Base-by-base conservation (phyloP, 2,329 filamentous ascomycete genomes). In the Ceratocystis colombiana region DNA sequence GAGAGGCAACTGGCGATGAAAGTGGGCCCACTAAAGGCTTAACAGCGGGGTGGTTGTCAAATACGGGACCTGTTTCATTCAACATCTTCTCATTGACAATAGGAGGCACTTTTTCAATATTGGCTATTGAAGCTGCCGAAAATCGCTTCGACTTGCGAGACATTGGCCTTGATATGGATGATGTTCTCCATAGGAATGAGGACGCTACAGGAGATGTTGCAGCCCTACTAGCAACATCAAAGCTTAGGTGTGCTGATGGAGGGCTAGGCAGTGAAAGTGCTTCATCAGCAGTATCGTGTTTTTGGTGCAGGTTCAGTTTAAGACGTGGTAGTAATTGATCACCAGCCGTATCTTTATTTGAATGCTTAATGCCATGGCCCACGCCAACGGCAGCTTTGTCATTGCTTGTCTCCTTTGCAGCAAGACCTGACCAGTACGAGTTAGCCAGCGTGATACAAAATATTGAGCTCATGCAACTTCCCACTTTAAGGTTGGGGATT, bases 31-130 rank as follows among this genome's bases (percentile, higher is more conserved):
- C 66, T 20, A 66, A 57, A 4, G 68, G 68, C n/a, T 69, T 67
- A 1, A 69, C 66, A 33, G 66, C 64, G 2, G 68, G 68, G 57
- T 67, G 66, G 20, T 66, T 65, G 2, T 69, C 62, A 48, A 69
- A 69, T 15, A 50, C 45, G 12, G 57, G 37, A 65, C 48, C 33
- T 28, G 37, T 3, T 33, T 55, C 46, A 20, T 46, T 44, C n/a
- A 59, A 30, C 10, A 25, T 41, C 48, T 48, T 25, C 15, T 64
- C 33, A 10, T 48, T 41, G 25, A 61, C 10, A 12, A 53, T 22
- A 2, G 48, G 7, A 6, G 63, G 22, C 22, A 59, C 64, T 12
- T 63, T 37, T 15, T 68, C 66, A 4, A 63, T 30, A 15, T 65
- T 68, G 6, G 46, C 28, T 5, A 64, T 63, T 0, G 66, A 61